Base-by-base conservation (phyloP, 179 eudicot genomes). In the Beta macrorhiza region DNA sequence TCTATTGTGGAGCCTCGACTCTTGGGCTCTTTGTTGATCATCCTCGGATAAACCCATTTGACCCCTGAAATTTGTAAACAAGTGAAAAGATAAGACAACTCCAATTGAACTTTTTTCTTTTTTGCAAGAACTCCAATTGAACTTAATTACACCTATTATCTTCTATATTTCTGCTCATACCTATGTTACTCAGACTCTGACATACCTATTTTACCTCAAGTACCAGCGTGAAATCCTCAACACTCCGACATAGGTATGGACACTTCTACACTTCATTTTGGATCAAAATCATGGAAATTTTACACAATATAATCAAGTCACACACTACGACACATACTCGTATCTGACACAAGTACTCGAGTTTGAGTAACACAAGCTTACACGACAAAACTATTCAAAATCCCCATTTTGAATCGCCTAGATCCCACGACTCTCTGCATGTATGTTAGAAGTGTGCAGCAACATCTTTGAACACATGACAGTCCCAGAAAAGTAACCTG, bases 21-120 rank as follows among this genome's bases (percentile, higher is more conserved):
- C 93, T 83, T 90, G 97, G 19, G 91, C 84, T 85, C 80, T 86
- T 85, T 81, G 92, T 88, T 96, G 98, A 42, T 91, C 95, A 71
- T 94, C 98, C 89, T 94, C 97, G 10, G 97, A 87, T 84, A 96
- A 85, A 57, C 98, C 98, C 98, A 96, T 91, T 85, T 96, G 98
- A 73, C 99, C 98, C 90, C 99, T 96, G 89, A 79, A 74, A 78
- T 59, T 13, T 63, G 80, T 74, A 53, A 49, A 45, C n/a, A 72
- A 67, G 69, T 5, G 51, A 58, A 80, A 17, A 49, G 45, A 19
- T 32, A 37, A 82, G 76, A 67, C 53, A 61, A 5, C 65, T 15
- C 53, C 53, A 49, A 49, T 5, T 49, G 53, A 49, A 49, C 53
- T 49, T 49, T 25, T 25, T 25, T 25, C 0, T 25, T 25, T 25